phyloP scores from a whole-genome alignment of 177 flowering plant genomes.

The Vitis hybrid region DNA sequence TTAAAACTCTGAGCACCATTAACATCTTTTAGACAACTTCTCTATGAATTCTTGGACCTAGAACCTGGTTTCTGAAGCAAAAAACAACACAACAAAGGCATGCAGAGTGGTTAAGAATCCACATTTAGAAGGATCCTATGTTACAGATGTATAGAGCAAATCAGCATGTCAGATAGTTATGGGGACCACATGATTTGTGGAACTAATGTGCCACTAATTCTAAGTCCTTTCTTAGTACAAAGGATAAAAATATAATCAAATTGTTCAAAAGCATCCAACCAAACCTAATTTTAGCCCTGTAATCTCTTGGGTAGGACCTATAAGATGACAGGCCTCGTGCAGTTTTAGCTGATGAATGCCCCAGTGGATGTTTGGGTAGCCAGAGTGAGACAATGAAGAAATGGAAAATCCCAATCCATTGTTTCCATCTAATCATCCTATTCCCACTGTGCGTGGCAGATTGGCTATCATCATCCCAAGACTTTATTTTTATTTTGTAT shows the following conservation, averaged over 20 bases:
- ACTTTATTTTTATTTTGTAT: not conserved
- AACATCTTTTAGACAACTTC: not conserved
- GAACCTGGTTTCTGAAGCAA: constrained; percentile 1
- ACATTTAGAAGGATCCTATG: not conserved
- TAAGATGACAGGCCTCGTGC: too few relatives aligned
- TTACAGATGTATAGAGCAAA: too few relatives aligned
- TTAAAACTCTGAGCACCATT: not conserved
- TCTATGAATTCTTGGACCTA: not conserved
- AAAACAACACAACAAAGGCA: not conserved
- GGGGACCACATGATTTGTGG: not conserved
- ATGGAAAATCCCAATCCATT: too few relatives aligned
- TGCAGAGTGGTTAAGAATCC: not conserved
- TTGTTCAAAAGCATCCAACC: not conserved
- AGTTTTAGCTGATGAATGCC: not conserved
- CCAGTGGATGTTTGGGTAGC: too few relatives aligned
- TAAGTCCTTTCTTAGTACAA: not conserved
- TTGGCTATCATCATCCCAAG: not conserved
- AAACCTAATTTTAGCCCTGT: not conserved
- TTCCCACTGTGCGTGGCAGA: too few relatives aligned
- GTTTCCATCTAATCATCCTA: too few relatives aligned
- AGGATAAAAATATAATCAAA: not conserved
- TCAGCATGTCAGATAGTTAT: not conserved
- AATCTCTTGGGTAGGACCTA: too few relatives aligned
- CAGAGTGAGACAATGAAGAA: too few relatives aligned
- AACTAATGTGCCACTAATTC: too few relatives aligned